Base-by-base conservation (phyloP, 2,329 filamentous ascomycete genomes). In the Sphaerulina populicola region DNA sequence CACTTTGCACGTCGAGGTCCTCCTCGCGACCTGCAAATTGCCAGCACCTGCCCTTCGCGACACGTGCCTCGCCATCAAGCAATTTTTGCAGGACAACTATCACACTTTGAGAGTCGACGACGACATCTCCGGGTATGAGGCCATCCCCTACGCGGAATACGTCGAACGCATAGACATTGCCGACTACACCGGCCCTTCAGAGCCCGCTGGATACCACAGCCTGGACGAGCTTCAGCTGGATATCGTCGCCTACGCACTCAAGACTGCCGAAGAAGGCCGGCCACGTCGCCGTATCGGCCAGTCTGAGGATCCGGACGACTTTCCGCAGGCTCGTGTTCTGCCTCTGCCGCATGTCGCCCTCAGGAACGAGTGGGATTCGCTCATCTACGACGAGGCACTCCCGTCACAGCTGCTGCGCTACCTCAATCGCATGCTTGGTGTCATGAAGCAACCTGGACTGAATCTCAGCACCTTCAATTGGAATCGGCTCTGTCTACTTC, bases 281-380 rank as follows among this genome's bases (percentile, higher is more conserved):
- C 56, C 60, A 11, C 60, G 62, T 6, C 62, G 56, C 23, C 41
- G 15, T 29, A 58, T 58, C 54, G 58, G 51, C 31, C 56, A 57
- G 48, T 15, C 55, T 27, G 48, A 60, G 5, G 66, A 66, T 2
- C 47, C 48, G 4, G 62, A 64, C 23, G 59, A 62, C 2, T n/a
- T 51, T 2, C 52, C 64, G 7, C 66, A 68, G 47, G 62, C 68
- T 6, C 67, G 63, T 6, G 54, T 70, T 7, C 47, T 69, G 1
- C 31, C 52, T 1, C 57, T 75, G 37, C 73, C 73, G 1, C 69
- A 62, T 52, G 62, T 61, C n/a, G 60, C 63, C 4, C 57, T 74
- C 12, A 66, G 69, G 45, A 69, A 70, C 10, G 58, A 71, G 7
- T 75, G 72, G 72, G 68, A 73, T 52, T 71, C 72, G 55, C 65